phyloP scores from a whole-genome alignment of 805 yeast genomes.

The Tanozyma kutaoensis region DNA sequence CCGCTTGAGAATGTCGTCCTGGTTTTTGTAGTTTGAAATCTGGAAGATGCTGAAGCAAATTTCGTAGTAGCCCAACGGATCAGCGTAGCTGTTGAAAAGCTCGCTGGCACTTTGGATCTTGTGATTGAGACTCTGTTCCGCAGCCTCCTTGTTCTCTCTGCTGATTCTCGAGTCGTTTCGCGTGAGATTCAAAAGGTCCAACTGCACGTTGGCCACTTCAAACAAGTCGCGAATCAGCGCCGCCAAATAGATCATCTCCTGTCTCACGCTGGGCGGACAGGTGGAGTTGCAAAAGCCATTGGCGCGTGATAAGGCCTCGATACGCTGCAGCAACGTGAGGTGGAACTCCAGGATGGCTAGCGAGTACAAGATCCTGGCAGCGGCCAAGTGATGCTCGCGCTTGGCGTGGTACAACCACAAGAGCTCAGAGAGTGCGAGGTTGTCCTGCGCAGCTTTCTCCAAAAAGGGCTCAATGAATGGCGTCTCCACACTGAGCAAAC shows the following conservation, averaged over 20 bases:
- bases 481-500: constrained; percentile 68
- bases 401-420: constrained; percentile 85
- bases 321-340: constrained; percentile 56
- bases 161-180: constrained; percentile 36
- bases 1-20: constrained; percentile 68
- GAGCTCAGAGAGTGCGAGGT: constrained; percentile 64
- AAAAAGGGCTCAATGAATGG: constrained; percentile 70
- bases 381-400: constrained; percentile 62
- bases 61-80: constrained; percentile 78
- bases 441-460: constrained; percentile 48
- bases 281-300: constrained; percentile 84
- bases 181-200: constrained; percentile 43
- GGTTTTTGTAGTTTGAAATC: constrained; percentile 72
- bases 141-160: constrained; percentile 32
- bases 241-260: constrained; percentile 60
- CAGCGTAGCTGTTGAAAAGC: constrained; percentile 74
- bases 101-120: constrained; percentile 62
- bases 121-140: constrained; percentile 36
- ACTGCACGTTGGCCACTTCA: constrained; percentile 79
- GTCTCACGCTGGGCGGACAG: constrained; percentile 65
- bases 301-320: constrained; percentile 83
- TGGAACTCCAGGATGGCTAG: constrained; percentile 65
- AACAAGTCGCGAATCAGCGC: constrained; percentile 63
- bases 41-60: constrained; percentile 68
- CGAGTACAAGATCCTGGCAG: constrained; percentile 66